phyloP scores from a whole-genome alignment of 2,329 filamentous ascomycete species.

The Gnomoniopsis smithogilvyi region DNA sequence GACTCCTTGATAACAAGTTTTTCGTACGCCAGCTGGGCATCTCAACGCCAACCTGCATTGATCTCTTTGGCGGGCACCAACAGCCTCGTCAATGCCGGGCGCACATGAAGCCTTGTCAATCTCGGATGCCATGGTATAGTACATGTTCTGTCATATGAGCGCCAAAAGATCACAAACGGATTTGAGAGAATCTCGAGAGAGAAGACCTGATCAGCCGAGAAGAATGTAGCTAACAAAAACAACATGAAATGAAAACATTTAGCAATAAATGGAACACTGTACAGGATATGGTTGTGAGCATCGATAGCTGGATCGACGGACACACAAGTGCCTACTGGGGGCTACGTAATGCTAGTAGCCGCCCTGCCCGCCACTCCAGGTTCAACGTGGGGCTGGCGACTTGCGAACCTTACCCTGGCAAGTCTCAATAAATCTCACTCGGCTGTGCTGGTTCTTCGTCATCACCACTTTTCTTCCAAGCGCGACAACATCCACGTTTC shows the following conservation, averaged over 20 bases:
- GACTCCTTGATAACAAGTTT: too few species aligned
- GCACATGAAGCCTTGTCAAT: not conserved
- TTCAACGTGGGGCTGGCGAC: too few species aligned
- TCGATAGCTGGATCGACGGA: too few species aligned
- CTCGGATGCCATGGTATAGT: conserved; percentile 4
- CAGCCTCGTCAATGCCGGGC: not conserved
- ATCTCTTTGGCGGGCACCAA: not conserved
- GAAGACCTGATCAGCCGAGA: too few species aligned
- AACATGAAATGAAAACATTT: too few species aligned
- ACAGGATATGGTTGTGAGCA: too few species aligned
- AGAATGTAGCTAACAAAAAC: too few species aligned
- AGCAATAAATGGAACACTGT: too few species aligned
- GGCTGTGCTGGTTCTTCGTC: not conserved
- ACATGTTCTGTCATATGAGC: not conserved
- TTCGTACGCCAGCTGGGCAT: not conserved
- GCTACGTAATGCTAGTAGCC: too few species aligned
- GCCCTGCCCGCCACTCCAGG: too few species aligned
- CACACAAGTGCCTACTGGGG: too few species aligned
- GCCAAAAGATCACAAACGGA: too few species aligned
- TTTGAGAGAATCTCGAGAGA: not conserved
- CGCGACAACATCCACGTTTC: not conserved
- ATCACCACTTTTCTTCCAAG: not conserved
- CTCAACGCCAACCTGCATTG: not conserved
- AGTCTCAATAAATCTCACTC: not conserved
- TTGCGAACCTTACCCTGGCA: not conserved